These are phyloP conservation scores for Fusarium nodosum DNA, from an alignment of 2,329 filamentous ascomycete genomes.

Conservation along the genomic window DNA sequence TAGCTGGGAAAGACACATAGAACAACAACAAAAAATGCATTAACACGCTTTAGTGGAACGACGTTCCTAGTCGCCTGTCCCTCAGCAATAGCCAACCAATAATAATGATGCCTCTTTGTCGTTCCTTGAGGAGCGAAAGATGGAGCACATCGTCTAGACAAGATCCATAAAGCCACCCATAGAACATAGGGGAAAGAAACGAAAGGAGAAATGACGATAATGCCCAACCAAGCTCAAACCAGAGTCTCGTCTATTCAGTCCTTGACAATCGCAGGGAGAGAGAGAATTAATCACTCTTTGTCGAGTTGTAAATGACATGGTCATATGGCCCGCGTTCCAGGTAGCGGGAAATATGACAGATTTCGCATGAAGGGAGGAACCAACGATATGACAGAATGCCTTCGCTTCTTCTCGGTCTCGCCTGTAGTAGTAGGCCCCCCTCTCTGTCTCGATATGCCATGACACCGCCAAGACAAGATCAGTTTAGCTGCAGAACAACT, in stretches of 20 bases:
- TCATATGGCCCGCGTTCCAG: conserved; percentile 29
- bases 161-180: conserved; percentile 25
- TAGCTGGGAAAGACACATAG: conserved; percentile 1
- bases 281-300: conserved; percentile 10
- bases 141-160: conserved; percentile 39
- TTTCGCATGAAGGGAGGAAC: conserved; percentile 4
- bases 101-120: conserved; percentile 40
- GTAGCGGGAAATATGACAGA: conserved; percentile 32
- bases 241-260: conserved; percentile 9
- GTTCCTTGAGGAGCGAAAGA: conserved; percentile 30
- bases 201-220: conserved; percentile 1
- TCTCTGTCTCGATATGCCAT: neutral
- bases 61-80: conserved; percentile 11
- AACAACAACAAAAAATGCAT: conserved; percentile 5
- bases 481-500: conserved; percentile 1
- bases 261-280: conserved; percentile 33
- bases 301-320: conserved; percentile 1
- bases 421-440: neutral
- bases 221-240: conserved; percentile 8
- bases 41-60: conserved; percentile 27
- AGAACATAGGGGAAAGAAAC: neutral
- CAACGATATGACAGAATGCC: conserved; percentile 30
- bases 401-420: neutral
- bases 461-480: conserved; percentile 1
- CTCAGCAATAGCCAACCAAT: conserved; percentile 21